Conservation (phyloP, 306 rosid species). For the Castanospermum australe region DNA sequence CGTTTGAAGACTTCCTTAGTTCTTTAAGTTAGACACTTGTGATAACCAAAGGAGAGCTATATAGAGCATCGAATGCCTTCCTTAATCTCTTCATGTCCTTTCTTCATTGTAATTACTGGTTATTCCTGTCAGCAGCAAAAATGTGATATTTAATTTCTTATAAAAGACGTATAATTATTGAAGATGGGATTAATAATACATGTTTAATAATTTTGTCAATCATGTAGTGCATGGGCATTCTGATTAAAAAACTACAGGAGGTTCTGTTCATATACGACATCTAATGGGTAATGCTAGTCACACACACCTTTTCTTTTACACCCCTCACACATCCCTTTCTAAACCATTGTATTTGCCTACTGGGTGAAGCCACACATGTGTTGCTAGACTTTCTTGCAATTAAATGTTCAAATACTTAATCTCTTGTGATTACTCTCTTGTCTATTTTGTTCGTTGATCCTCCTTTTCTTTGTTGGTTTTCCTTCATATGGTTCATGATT, state of each 20-base stretch:
- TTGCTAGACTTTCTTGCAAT: constrained; percentile 20
- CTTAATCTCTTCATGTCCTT: not conserved
- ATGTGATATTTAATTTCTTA: not conserved
- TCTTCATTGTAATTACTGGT: not conserved
- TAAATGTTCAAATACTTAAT: constrained; percentile 14
- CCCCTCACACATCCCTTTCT: not conserved
- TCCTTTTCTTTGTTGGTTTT: constrained; percentile 30
- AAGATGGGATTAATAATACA: not conserved
- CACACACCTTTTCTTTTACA: not conserved
- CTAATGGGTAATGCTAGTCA: not conserved
- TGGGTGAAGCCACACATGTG: not conserved
- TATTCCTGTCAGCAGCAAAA: not conserved
- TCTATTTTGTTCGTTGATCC: constrained; percentile 5
- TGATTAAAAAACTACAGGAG: not conserved
- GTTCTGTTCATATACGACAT: constrained; percentile 2
- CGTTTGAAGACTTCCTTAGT: not conserved
- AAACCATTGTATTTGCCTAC: constrained; percentile 7
- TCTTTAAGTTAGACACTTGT: not conserved
- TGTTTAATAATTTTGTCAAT: not conserved
- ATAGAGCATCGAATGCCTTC: not conserved
- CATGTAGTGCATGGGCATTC: not conserved
- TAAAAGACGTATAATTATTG: not conserved
- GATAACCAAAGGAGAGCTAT: not conserved
- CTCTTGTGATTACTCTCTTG: not conserved
- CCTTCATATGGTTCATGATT: constrained; percentile 11